Percentiles rank a stretch among this genome's conserved stretches.
phyloP scores from a whole-genome alignment of 768 basidiomycete genomes.

The Stropharia rugosoannulata region DNA sequence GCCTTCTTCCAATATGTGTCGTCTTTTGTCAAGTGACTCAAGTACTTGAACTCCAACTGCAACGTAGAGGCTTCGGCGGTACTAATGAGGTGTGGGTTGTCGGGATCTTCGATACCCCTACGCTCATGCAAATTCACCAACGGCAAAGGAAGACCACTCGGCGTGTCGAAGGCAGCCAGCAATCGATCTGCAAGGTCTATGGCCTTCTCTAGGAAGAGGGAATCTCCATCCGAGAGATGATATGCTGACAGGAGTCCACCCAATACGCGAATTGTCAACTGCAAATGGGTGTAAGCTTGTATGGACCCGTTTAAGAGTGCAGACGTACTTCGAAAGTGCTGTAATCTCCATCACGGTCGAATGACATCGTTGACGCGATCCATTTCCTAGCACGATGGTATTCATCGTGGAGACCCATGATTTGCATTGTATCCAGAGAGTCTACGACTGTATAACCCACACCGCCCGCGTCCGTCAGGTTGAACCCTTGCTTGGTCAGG shows the following conservation, averaged over 20 bases:
- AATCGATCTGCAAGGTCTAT: slow-evolving; percentile 84
- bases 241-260: slow-evolving; percentile 90
- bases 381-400: slow-evolving; percentile 79
- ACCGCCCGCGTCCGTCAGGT: slow-evolving; percentile 74
- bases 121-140: slow-evolving; percentile 69
- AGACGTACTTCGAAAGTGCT: slow-evolving; percentile 85
- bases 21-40: slow-evolving; percentile 75
- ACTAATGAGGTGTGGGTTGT: slow-evolving; percentile 63
- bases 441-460: slow-evolving; percentile 93
- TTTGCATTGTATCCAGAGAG: slow-evolving; percentile 83
- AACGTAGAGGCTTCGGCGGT: slow-evolving; percentile 86
- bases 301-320: slow-evolving; percentile 55
- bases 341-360: slow-evolving; percentile 78
- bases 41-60: slow-evolving; percentile 89
- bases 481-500: slow-evolving; percentile 68
- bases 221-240: slow-evolving; percentile 72
- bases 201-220: slow-evolving; percentile 75
- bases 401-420: slow-evolving; percentile 85
- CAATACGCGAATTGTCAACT: slow-evolving; percentile 92
- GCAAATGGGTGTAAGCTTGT: slow-evolving; percentile 36
- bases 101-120: slow-evolving; percentile 59
- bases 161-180: slow-evolving; percentile 79
- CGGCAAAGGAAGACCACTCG: slow-evolving; percentile 76
- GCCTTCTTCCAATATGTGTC: slow-evolving; percentile 81
- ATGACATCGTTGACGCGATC: slow-evolving; percentile 67